Conservation (phyloP, 352 stramenopile species). For the Globisporangium middletonii region DNA sequence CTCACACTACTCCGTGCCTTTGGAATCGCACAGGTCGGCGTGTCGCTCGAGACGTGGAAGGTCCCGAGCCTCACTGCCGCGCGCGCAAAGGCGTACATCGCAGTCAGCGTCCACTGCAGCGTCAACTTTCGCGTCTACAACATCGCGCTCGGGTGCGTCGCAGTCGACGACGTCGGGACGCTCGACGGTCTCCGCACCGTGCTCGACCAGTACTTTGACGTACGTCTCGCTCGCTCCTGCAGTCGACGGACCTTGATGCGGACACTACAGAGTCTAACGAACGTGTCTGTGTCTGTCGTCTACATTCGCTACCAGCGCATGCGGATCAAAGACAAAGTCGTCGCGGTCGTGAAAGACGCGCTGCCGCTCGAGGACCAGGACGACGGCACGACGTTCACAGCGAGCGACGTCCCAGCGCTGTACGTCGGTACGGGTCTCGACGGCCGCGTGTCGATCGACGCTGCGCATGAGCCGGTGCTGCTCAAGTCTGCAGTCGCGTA, state of each 20-base stretch:
- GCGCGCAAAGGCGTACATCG: conserved; percentile 35
- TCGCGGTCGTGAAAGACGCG: conserved; percentile 53
- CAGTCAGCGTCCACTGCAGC: conserved; percentile 71
- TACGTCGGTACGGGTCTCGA: conserved; percentile 59
- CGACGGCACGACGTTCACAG: conserved; percentile 19
- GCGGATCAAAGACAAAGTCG: conserved; percentile 70
- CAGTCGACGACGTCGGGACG: conserved; percentile 30
- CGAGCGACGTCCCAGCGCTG: conserved; percentile 43
- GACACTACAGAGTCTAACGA: no score
- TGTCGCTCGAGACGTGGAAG: conserved; percentile 66
- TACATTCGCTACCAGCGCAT: conserved; percentile 19
- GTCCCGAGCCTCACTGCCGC: conserved; percentile 25
- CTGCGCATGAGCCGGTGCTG: conserved; percentile 43
- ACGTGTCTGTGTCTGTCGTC: background rate
- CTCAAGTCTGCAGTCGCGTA: conserved; percentile 52
- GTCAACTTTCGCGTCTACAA: conserved; percentile 68
- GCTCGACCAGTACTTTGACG: conserved; percentile 55
- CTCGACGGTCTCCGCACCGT: conserved; percentile 40
- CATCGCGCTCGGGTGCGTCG: conserved; percentile 48
- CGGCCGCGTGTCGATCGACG: conserved; percentile 29
- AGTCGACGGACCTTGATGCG: background rate
- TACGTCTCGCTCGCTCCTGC: conserved; percentile 5
- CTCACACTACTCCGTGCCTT: no score
- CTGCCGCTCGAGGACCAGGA: conserved; percentile 29
- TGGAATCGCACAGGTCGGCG: conserved; percentile 22